A percentile compares a stretch with the other conserved stretches of the same genome.
phyloP scores from a whole-genome alignment of 1,139 yeast genomes.

The Blastobotrys ciferrii region DNA sequence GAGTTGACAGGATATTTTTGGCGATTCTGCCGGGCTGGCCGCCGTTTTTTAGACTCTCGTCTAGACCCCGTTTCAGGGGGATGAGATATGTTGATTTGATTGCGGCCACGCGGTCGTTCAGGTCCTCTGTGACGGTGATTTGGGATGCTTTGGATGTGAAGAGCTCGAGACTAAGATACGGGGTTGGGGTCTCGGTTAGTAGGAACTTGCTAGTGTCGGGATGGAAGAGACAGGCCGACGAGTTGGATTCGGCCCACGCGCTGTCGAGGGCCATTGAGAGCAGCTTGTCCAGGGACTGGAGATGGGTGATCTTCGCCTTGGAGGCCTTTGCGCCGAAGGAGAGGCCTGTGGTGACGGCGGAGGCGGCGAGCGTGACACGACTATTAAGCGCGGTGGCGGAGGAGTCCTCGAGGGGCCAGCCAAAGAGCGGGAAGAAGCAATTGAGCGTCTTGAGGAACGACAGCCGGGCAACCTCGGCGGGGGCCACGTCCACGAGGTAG shows the following conservation, averaged over 20 bases:
- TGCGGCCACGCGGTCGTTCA: conserved; percentile 61
- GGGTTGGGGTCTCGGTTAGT: conserved; percentile 55
- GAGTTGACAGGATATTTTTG: conserved; percentile 5
- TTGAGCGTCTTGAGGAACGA: conserved; percentile 38
- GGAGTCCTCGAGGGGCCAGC: conserved; percentile 35
- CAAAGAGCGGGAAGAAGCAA: conserved; percentile 42
- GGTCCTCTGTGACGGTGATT: conserved; percentile 51
- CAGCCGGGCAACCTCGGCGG: conserved; percentile 33
- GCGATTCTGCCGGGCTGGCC: conserved; percentile 68
- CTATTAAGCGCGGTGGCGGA: conserved; percentile 12
- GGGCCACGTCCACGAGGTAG: conserved; percentile 46
- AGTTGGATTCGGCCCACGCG: conserved; percentile 1
- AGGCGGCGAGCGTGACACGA: conserved; percentile 22
- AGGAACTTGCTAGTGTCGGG: conserved; percentile 51
- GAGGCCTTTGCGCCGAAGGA: conserved; percentile 35
- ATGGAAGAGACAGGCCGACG: conserved; percentile 36
- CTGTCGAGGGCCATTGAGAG: conserved; percentile 29
- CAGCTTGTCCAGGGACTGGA: conserved; percentile 31
- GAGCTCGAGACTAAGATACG: conserved; percentile 57
- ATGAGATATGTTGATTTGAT: conserved; percentile 52
- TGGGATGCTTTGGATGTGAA: conserved; percentile 36
- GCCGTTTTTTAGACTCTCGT: conserved; percentile 60
- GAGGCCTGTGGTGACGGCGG: conserved; percentile 34
- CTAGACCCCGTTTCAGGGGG: conserved; percentile 53
- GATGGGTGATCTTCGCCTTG: conserved; percentile 33